phyloP scores from a whole-genome alignment of 2,329 filamentous ascomycete genomes.

The Lasiodiplodia hormozganensis region DNA sequence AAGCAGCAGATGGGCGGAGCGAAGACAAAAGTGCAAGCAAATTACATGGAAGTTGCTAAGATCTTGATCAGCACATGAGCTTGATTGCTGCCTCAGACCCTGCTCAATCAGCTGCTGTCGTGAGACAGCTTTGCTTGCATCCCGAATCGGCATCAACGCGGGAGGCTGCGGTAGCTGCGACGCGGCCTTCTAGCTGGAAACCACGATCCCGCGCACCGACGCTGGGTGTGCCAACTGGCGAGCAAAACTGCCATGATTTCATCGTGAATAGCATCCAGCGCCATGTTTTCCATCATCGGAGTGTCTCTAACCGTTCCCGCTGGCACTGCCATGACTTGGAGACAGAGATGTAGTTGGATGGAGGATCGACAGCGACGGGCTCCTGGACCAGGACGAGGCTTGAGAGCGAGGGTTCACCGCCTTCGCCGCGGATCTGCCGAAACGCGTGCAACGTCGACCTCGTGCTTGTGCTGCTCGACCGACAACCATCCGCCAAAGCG shows the following conservation, averaged over 20 bases:
- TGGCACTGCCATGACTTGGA: neutral
- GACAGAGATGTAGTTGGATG: neutral
- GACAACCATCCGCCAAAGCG: conserved; percentile 11
- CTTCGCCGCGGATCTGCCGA: conserved; percentile 22
- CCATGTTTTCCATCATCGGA: neutral
- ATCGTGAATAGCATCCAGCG: neutral
- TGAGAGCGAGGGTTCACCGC: conserved; percentile 5
- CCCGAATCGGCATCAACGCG: neutral
- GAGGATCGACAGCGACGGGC: conserved; percentile 2
- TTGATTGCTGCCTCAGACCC: neutral
- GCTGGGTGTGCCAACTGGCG: neutral
- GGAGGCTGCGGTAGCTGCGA: neutral
- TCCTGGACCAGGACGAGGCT: neutral
- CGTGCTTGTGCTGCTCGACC: conserved; percentile 24
- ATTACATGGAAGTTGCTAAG: neutral
- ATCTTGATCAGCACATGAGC: neutral
- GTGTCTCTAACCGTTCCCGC: neutral
- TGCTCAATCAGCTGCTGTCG: neutral
- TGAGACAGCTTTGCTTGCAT: neutral
- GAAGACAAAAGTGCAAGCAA: neutral
- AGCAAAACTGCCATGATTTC: neutral
- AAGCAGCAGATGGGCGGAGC: neutral
- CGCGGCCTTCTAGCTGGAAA: neutral
- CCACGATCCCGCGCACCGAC: neutral
- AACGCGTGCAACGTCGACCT: conserved; percentile 26